Conservation (phyloP, 805 yeast species). For the Nakazawaea ambrosiae region DNA sequence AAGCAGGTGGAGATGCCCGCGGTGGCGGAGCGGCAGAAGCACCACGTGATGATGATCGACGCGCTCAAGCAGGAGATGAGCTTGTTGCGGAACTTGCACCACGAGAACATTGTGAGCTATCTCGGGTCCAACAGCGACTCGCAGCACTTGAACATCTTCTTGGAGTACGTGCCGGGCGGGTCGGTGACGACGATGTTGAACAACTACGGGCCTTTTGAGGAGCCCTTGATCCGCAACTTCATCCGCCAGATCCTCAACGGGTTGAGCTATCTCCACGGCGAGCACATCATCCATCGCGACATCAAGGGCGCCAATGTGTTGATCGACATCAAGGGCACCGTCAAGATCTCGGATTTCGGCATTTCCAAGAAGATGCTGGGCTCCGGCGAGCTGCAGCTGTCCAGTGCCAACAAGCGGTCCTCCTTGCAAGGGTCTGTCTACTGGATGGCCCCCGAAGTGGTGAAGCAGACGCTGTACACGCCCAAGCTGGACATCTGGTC, state of each 20-base stretch:
- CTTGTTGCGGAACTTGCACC: constrained; percentile 71
- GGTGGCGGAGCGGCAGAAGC: constrained; percentile 21
- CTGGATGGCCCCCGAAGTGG: constrained; percentile 99
- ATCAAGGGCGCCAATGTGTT: constrained; percentile 60
- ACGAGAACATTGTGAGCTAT: constrained; percentile 88
- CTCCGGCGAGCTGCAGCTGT: constrained; percentile 4
- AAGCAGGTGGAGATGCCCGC: constrained; percentile 77
- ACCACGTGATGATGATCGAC: constrained; percentile 49
- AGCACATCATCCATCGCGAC: constrained; percentile 55
- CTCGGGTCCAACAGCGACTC: constrained; percentile 80
- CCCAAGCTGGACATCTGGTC: constrained; percentile 97
- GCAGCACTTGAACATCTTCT: constrained; percentile 66
- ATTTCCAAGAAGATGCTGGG: constrained; percentile 45
- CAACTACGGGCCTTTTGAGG: constrained; percentile 57
- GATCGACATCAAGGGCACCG: constrained; percentile 53
- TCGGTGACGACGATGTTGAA: constrained; percentile 46
- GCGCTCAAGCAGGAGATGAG: constrained; percentile 80
- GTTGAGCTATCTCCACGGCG: constrained; percentile 46
- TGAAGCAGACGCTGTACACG: constrained; percentile 85
- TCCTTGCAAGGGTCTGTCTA: constrained; percentile 92
- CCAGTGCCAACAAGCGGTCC: constrained; percentile 49
- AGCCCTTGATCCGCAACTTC: constrained; percentile 49
- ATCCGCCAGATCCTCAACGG: constrained; percentile 50
- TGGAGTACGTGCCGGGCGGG: constrained; percentile 41
- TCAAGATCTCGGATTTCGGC: constrained; percentile 61